Evolutionary conservation across 2,329 filamentous ascomycete genomes (phyloP), one percentile per base, ranked within the genome.

Genomic region (Neurospora sp.): DNA sequence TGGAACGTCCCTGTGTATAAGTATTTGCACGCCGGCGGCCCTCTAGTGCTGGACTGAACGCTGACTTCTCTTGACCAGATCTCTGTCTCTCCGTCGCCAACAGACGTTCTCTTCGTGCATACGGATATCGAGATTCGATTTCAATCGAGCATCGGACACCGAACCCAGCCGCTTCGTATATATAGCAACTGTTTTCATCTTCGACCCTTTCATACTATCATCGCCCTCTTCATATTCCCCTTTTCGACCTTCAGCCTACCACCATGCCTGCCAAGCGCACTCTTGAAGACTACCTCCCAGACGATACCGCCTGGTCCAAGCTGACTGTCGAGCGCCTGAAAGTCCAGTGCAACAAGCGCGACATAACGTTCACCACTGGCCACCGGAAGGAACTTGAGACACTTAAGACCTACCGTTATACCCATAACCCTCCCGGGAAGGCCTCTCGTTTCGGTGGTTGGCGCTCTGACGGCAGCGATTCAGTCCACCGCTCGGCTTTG

Each of bases 11-110:
- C n/a, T 2, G 6, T 3, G 8, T 43, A 43, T 19, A 8, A 43
- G 2, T 5, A 2, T 1, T 2, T 0, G 41, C 41, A 2, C 1
- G 8, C 8, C n/a, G 0, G n/a, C 2, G 41, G n/a, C 41, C 2
- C 0, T 46, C 1, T 12, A 0, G n/a, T 1, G 41, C 8, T 11
- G n/a, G 1, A 46, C 8, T 46, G 4, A 46, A 19, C 10, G 10
- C 41, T 46, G 41, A 46, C 4, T 46, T 46, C 10, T 46, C 41
- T 19, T 19, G n/a, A 46, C 41, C 19, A 1, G 8, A 2, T 19
- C 41, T 46, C 3, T 46, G 0, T 43, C 17, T 10, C 3, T n/a
- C n/a, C 2, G 8, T 19, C 3, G 6, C 8, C 41, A 19, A 43
- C 40, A 1, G 40, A 8, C 6, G 1, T 1, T 43, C 8, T 43